Percentiles rank a stretch among this genome's conserved stretches.
Conservation (phyloP, 164 flowering plant genomes). For the Vitis labrusca region DNA sequence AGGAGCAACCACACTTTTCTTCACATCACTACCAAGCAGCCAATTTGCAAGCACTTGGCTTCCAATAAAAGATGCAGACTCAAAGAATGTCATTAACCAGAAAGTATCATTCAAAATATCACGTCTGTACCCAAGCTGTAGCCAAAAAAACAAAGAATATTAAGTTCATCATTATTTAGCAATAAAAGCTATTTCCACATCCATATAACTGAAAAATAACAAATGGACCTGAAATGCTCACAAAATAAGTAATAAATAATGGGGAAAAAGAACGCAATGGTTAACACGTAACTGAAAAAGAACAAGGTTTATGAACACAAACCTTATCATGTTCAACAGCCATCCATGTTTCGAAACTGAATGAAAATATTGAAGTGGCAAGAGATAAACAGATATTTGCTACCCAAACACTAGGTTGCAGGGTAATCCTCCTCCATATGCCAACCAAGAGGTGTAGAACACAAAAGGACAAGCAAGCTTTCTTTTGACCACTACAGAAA, state of each 20-base stretch:
- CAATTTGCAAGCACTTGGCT: conserved; percentile 82
- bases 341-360: conserved; percentile 87
- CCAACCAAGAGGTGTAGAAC: conserved; percentile 69
- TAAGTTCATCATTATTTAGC: not conserved
- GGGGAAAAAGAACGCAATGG: no score
- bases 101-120: conserved; percentile 72
- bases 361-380: conserved; percentile 69
- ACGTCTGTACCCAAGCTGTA: conserved; percentile 71
- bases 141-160: conserved; percentile 8
- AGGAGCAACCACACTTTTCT: conserved; percentile 40
- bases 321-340: conserved; percentile 92
- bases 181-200: not conserved
- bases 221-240: not conserved
- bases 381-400: conserved; percentile 65
- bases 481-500: conserved; percentile 76
- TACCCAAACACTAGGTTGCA: conserved; percentile 54
- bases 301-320: conserved; percentile 14
- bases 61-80: conserved; percentile 75
- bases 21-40: conserved; percentile 36
- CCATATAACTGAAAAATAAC: not conserved
- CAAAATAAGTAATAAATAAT: not conserved
- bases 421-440: conserved; percentile 55
- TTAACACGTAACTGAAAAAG: not conserved
- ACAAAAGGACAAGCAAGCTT: conserved; percentile 65
- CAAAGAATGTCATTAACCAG: conserved; percentile 83